phyloP scores from a whole-genome alignment of 768 basidiomycete genomes.

The Cantharellus cinnabarinus region DNA sequence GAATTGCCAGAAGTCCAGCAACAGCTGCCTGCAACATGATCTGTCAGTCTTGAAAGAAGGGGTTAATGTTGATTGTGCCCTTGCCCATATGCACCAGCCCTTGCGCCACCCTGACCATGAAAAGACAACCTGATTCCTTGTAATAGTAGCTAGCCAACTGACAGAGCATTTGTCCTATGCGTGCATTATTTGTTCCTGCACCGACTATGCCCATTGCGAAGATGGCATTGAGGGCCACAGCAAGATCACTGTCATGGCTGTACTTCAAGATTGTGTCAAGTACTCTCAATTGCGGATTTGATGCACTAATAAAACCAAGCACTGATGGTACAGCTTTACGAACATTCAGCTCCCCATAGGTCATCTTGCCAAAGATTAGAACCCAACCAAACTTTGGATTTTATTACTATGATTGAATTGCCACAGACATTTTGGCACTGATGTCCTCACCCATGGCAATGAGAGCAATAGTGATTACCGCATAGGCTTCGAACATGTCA shows the following conservation, averaged over 20 bases:
- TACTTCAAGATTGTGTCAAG: conserved; percentile 97
- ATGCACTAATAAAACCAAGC: conserved; percentile 82
- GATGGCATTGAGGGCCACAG: conserved; percentile 89
- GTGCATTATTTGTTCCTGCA: conserved; percentile 96
- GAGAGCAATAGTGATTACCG: conserved; percentile 80
- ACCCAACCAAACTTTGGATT: too few species aligned
- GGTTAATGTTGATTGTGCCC: conserved; percentile 90
- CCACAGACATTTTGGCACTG: conserved; percentile 92
- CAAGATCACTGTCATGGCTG: conserved; percentile 93
- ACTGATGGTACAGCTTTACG: conserved; percentile 91
- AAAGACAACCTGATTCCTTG: conserved; percentile 91
- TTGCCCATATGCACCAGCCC: conserved; percentile 99
- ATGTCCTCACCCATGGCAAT: conserved; percentile 98
- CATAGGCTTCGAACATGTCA: conserved; percentile 77
- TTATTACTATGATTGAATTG: conserved; percentile 67
- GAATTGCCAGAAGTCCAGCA: conserved; percentile 69
- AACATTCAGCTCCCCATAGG: conserved; percentile 85
- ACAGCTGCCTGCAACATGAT: conserved; percentile 80
- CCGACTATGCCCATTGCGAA: conserved; percentile 98
- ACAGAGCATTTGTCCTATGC: conserved; percentile 91
- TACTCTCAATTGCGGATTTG: conserved; percentile 85
- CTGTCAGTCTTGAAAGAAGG: conserved; percentile 83
- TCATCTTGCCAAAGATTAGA: conserved; percentile 47
- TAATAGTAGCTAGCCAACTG: conserved; percentile 96
- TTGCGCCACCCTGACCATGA: conserved; percentile 89